Percentiles rank a stretch among this genome's conserved stretches.
Conservation (phyloP, 139 green algal genomes). For the Chlamydomonas schloesseri region DNA sequence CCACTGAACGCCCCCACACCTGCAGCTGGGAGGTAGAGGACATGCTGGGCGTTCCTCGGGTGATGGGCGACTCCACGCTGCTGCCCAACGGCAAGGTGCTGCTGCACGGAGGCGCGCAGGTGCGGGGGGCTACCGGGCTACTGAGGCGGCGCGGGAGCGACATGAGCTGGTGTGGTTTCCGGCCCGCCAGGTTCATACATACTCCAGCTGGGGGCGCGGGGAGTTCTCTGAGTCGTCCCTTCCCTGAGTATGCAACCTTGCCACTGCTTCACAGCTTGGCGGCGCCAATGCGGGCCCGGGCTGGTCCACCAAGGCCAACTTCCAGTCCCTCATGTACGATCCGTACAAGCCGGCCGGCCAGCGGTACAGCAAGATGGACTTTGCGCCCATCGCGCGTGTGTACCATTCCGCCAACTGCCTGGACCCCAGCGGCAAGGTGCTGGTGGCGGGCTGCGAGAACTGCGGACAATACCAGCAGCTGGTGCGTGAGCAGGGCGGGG, state of each 20-base stretch:
- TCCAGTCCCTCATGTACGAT: neutral
- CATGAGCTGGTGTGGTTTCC: too few species aligned
- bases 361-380: neutral
- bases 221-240: neutral
- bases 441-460: neutral
- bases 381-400: neutral
- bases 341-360: neutral
- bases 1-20: neutral
- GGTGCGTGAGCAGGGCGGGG: neutral
- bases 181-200: neutral
- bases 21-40: neutral
- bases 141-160: too few species aligned
- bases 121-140: neutral
- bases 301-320: neutral
- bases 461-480: neutral
- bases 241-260: neutral
- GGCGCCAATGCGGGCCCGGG: neutral
- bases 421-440: neutral
- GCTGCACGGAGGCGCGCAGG: neutral
- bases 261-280: neutral
- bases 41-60: conserved; percentile 1
- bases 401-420: conserved; percentile 35
- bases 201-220: neutral
- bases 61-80: neutral
- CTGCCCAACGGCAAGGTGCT: conserved; percentile 17